phyloP scores from a whole-genome alignment of 768 basidiomycete genomes.

The Leccinum variicolor region DNA sequence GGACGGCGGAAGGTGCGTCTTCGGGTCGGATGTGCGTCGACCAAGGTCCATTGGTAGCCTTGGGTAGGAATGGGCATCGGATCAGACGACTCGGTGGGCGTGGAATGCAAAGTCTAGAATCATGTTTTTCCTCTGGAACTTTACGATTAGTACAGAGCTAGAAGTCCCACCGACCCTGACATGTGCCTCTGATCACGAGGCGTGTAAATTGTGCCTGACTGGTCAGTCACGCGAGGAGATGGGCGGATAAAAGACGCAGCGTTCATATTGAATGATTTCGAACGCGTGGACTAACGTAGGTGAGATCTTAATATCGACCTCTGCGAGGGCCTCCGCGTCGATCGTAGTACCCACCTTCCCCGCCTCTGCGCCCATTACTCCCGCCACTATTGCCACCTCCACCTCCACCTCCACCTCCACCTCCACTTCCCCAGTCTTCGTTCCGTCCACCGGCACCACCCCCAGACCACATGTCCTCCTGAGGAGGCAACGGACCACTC shows the following conservation, averaged over 20 bases:
- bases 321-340: conserved; percentile 23
- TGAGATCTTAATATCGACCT: conserved; percentile 22
- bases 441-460: conserved; percentile 29
- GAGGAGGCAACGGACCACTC: conserved; percentile 40
- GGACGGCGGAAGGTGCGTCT: conserved; percentile 32
- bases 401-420: conserved; percentile 35
- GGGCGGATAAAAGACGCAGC: too few species aligned
- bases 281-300: background rate
- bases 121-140: too few species aligned
- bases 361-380: conserved; percentile 25
- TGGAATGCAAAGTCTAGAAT: background rate
- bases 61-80: background rate
- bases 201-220: too few species aligned
- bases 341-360: conserved; percentile 33
- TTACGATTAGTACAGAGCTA: too few species aligned
- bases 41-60: conserved; percentile 11
- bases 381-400: conserved; percentile 30
- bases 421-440: conserved; percentile 38
- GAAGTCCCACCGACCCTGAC: too few species aligned
- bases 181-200: too few species aligned
- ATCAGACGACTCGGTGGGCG: background rate
- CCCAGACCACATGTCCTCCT: conserved; percentile 49
- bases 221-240: too few species aligned
- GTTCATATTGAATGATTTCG: background rate
- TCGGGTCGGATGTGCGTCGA: background rate